phyloP scores from a whole-genome alignment of 2,329 filamentous ascomycete species.

The Boeremia lycopersici region DNA sequence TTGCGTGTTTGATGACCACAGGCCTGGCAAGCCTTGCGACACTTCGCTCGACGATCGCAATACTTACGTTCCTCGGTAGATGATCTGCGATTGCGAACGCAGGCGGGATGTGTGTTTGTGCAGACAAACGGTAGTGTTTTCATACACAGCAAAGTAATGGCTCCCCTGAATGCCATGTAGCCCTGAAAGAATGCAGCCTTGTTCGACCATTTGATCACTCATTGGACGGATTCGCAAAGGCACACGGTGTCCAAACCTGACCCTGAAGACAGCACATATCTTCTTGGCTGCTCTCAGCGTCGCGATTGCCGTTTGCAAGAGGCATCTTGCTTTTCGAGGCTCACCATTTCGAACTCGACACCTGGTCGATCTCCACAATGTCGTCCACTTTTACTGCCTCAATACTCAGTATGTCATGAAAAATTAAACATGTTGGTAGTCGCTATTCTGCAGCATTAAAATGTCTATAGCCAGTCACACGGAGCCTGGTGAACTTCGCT shows the following conservation, averaged over 20 bases:
- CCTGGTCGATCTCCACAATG: conserved; percentile 3
- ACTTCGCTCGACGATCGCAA: background rate
- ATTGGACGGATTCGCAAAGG: too few relatives aligned
- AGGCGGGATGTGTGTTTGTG: background rate
- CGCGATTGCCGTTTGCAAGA: too few relatives aligned
- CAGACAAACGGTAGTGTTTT: too few relatives aligned
- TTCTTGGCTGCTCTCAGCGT: too few relatives aligned
- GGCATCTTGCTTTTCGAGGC: conserved; percentile 12
- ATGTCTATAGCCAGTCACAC: conserved; percentile 20
- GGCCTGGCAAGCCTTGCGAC: conserved; percentile 10
- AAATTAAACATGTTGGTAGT: background rate
- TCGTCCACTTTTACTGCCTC: conserved; percentile 12
- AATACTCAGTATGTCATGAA: conserved; percentile 1
- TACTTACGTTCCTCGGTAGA: background rate
- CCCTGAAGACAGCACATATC: too few relatives aligned
- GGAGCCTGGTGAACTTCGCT: conserved; percentile 10
- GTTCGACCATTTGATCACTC: too few relatives aligned
- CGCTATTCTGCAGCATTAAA: conserved; percentile 12
- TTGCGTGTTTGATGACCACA: conserved; percentile 5
- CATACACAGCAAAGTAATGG: too few relatives aligned
- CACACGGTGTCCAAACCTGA: too few relatives aligned
- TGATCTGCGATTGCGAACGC: background rate
- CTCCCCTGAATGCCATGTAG: too few relatives aligned
- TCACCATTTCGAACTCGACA: conserved; percentile 16
- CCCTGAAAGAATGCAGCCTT: too few relatives aligned